These are phyloP conservation scores for Gentiana dahurica DNA, from an alignment of 257 asterid genomes.

Conservation along the genomic window DNA sequence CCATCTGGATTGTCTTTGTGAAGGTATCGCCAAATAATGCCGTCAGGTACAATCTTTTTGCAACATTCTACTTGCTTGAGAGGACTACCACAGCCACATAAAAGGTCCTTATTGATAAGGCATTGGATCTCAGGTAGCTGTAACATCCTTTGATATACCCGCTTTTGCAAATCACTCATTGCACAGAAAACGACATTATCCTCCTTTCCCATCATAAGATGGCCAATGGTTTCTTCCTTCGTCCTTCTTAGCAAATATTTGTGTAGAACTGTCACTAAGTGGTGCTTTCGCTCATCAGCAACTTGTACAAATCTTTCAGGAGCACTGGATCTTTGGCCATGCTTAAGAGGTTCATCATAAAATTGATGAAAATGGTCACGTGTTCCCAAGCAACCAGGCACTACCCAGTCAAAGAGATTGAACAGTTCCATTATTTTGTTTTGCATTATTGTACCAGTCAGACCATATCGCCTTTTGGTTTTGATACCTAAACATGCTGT, in stretches of 20 bases:
- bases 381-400: slow-evolving; percentile 81
- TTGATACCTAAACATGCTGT: slow-evolving; percentile 49
- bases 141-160: slow-evolving; percentile 66
- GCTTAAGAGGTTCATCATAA: slow-evolving; percentile 94
- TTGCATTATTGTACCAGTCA: slow-evolving; percentile 94
- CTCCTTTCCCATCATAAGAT: slow-evolving; percentile 96
- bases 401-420: slow-evolving; percentile 77
- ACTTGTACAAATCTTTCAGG: slow-evolving; percentile 59
- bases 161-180: slow-evolving; percentile 85
- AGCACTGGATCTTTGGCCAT: slow-evolving; percentile 91
- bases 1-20: slow-evolving; percentile 82
- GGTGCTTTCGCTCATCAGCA: slow-evolving; percentile 80
- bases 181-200: slow-evolving; percentile 92
- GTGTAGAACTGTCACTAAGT: slow-evolving; percentile 53
- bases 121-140: slow-evolving; percentile 84
- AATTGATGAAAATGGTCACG: slow-evolving; percentile 90
- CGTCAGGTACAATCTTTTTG: slow-evolving; percentile 66
- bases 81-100: slow-evolving; percentile 94
- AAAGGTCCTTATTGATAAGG: slow-evolving; percentile 79
- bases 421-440: slow-evolving; percentile 87
- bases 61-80: slow-evolving; percentile 87
- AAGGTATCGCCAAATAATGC: slow-evolving; percentile 84
- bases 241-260: slow-evolving; percentile 90
- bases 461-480: slow-evolving; percentile 83
- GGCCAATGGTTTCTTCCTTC: slow-evolving; percentile 94